phyloP scores from a whole-genome alignment of 1,284 basidiomycete species.

The Pseudozyma sp. region DNA sequence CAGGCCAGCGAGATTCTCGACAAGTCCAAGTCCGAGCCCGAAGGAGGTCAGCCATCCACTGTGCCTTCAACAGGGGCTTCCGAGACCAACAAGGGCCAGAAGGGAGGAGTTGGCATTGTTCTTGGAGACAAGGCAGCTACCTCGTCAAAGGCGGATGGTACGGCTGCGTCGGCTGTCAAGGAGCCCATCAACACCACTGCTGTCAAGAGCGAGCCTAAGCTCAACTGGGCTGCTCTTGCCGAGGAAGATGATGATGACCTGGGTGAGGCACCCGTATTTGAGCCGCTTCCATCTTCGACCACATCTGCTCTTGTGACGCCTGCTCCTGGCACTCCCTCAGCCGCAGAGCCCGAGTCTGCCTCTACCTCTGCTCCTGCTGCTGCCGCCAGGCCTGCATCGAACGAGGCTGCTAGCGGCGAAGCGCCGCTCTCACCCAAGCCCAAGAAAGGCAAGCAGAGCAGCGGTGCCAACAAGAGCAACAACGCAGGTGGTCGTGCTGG shows the following conservation, averaged over 20 bases:
- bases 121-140: constrained; percentile 14
- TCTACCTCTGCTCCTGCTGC: constrained; percentile 3
- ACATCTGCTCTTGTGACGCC: constrained; percentile 37
- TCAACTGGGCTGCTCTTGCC: constrained; percentile 50
- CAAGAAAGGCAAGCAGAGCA: constrained; percentile 26
- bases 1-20: constrained; percentile 46
- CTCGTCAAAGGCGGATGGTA: constrained; percentile 24
- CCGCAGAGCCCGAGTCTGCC: constrained; percentile 6
- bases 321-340: constrained; percentile 22
- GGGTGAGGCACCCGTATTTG: constrained; percentile 44
- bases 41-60: constrained; percentile 27
- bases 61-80: constrained; percentile 14
- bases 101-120: constrained; percentile 25
- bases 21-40: constrained; percentile 20
- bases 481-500: constrained; percentile 7
- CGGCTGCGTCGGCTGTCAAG: constrained; percentile 23
- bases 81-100: constrained; percentile 23
- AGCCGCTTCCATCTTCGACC: constrained; percentile 31
- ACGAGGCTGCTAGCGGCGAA: background rate
- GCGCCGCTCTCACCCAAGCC: constrained; percentile 26
- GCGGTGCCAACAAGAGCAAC: constrained; percentile 11
- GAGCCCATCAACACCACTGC: constrained; percentile 35
- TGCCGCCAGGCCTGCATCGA: background rate
- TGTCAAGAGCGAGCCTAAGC: constrained; percentile 27
- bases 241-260: constrained; percentile 51